Conservation (phyloP, 208 protist genomes). For the Acanthamoeba castellanii region DNA sequence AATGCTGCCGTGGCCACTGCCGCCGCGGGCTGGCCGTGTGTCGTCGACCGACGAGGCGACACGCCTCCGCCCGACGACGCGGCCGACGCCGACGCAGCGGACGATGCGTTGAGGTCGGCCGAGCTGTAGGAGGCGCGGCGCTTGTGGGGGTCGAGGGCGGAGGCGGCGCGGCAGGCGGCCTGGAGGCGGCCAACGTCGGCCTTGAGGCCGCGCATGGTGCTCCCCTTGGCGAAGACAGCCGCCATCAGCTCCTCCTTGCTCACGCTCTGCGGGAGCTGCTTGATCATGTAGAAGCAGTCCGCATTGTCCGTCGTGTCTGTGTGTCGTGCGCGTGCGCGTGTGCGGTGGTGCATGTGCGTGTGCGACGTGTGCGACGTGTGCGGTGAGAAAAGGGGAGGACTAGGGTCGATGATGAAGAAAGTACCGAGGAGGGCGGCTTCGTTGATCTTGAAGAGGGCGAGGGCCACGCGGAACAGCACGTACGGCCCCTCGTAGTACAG, state of each 20-base stretch:
- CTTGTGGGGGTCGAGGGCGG: background rate
- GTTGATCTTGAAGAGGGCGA: slow-evolving; percentile 80
- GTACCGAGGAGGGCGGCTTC: slow-evolving; percentile 77
- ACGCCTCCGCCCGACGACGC: background rate
- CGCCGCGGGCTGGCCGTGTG: background rate
- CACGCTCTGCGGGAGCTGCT: slow-evolving; percentile 55
- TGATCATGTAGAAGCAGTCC: slow-evolving; percentile 71
- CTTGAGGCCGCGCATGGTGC: slow-evolving; percentile 6
- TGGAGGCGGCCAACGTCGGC: background rate
- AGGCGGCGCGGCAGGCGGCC: background rate
- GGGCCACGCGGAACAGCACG: slow-evolving; percentile 83
- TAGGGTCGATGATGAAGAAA: background rate
- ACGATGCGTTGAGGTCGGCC: background rate
- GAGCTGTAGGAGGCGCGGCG: slow-evolving; percentile 44
- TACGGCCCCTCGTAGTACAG: slow-evolving; percentile 86
- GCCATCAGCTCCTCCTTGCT: slow-evolving; percentile 55
- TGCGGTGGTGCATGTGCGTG: background rate
- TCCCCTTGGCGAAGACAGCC: slow-evolving; percentile 26
- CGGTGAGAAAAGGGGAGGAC: background rate
- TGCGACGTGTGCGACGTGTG: background rate
- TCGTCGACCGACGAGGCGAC: background rate
- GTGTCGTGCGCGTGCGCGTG: background rate
- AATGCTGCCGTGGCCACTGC: background rate
- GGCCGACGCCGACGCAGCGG: background rate
- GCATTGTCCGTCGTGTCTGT: slow-evolving; percentile 32